Evolutionary conservation across 1,139 yeast genomes (phyloP).

Genomic region (Debaryomycetaceae sp.): DNA sequence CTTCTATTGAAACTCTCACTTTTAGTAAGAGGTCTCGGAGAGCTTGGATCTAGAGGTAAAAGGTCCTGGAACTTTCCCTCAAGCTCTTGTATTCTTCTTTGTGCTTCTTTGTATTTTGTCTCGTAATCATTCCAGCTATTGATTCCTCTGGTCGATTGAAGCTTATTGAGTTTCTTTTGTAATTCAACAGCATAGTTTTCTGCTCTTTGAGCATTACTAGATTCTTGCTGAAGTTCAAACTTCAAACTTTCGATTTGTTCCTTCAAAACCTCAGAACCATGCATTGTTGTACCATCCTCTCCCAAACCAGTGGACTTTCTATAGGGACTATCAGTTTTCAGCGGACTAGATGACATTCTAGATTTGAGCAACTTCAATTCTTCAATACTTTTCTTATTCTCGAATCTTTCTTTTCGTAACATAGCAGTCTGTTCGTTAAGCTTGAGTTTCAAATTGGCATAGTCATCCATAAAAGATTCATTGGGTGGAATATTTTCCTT

Average conservation of each 20-base stretch:
- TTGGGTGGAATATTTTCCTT: slow-evolving; percentile 38
- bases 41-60: slow-evolving; percentile 16
- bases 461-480: slow-evolving; percentile 39
- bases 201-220: slow-evolving; percentile 41
- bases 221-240: slow-evolving; percentile 38
- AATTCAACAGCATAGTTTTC: slow-evolving; percentile 46
- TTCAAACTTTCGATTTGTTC: slow-evolving; percentile 38
- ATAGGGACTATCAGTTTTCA: slow-evolving; percentile 2
- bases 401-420: slow-evolving; percentile 51
- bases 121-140: slow-evolving; percentile 35
- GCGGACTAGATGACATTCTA: slow-evolving; percentile 21
- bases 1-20: slow-evolving; percentile 41
- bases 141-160: slow-evolving; percentile 42
- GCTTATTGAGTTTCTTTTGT: slow-evolving; percentile 43
- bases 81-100: slow-evolving; percentile 30
- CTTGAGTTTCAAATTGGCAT: slow-evolving; percentile 48
- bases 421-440: slow-evolving; percentile 52
- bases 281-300: slow-evolving; percentile 22
- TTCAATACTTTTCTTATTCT: slow-evolving; percentile 52
- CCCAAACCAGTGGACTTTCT: slow-evolving; percentile 37
- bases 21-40: slow-evolving; percentile 17
- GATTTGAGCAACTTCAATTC: slow-evolving; percentile 56
- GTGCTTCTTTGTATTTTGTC: slow-evolving; percentile 35
- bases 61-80: slow-evolving; percentile 30
- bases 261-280: slow-evolving; percentile 20